Percentiles rank a stretch among this genome's conserved stretches.
Conservation (phyloP, 148 eudicot species). For the Vaccinium darrowii region DNA sequence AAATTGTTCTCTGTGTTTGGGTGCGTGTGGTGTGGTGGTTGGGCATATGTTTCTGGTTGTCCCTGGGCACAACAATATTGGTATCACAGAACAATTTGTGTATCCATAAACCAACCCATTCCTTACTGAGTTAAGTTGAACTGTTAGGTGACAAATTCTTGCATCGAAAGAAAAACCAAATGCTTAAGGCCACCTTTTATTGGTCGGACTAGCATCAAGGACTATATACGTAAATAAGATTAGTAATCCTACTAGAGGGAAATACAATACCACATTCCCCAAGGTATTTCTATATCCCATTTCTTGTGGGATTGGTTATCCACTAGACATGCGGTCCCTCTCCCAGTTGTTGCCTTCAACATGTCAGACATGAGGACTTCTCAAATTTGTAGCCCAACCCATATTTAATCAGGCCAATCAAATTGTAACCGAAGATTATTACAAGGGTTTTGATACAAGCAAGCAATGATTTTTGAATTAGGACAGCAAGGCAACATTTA, state of each 20-base stretch:
- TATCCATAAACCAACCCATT: not conserved
- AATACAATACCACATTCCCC: not conserved
- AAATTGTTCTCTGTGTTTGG: too few relatives aligned
- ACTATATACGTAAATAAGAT: not conserved
- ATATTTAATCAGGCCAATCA: not conserved
- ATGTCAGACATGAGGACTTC: not conserved
- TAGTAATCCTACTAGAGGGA: not conserved
- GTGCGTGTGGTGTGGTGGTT: too few relatives aligned
- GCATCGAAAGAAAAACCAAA: not conserved
- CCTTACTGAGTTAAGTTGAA: not conserved
- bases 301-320: not conserved
- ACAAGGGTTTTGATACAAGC: not conserved
- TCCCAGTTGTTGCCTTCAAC: not conserved
- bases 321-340: not conserved
- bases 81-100: not conserved
- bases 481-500: not conserved
- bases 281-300: not conserved
- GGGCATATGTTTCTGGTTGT: too few relatives aligned
- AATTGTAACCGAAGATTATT: not conserved
- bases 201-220: not conserved
- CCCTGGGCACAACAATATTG: too few relatives aligned
- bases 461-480: not conserved
- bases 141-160: not conserved
- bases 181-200: not conserved
- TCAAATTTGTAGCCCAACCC: too few relatives aligned